Base-by-base conservation (phyloP, 2,329 filamentous ascomycete genomes). In the Falciphora oryzae region DNA sequence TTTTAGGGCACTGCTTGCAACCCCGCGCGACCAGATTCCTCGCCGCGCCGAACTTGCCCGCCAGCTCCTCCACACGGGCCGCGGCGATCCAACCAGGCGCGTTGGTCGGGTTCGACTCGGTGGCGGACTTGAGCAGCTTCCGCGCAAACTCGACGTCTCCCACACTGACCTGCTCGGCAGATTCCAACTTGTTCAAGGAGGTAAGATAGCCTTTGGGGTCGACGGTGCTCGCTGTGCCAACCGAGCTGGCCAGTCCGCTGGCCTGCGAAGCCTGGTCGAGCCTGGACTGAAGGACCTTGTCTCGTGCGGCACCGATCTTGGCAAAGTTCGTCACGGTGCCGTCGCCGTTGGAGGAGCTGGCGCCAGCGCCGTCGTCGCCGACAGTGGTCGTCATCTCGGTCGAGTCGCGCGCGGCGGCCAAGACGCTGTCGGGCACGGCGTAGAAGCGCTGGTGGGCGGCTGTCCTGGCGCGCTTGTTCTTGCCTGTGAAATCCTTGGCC, bases 271-370 rank as follows among this genome's bases (percentile, higher is more conserved):
- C 93, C 73, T 96, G 91, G 71, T 98, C 94, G 57, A 99, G 82
- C 69, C 92, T 89, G n/a, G 96, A 94, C 74, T 97, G 90, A 63
- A 99, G 84, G 57, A 97, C 95, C 77, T 97, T 97, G 79, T 97
- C 92, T 79, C 95, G 88, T 27, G 95, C 96, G 59, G 93, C 93
- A 77, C 96, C 95, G 68, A 99, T 98, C 75, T 97, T 91, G 59
- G 94, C 94, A 74, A 99, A 99, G 74, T 99, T 97, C 14, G 94
- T 99, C 86, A 97, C 95, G 1, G 93, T 96, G 2, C 94, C 93
- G 72, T 97, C 93, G 65, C 59, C 32, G 38, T 32, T 44, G 27
- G 59, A 38, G 38, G 59, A 61, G 58, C 58, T 35, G 44, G 61
- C 61, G 27, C 76, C 79, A 1, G 79, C 76, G 1, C 87, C 90